A percentile compares a stretch with the other conserved stretches of the same genome.
Conservation (phyloP, 768 basidiomycete genomes). For the Guyanaporus albipodus region DNA sequence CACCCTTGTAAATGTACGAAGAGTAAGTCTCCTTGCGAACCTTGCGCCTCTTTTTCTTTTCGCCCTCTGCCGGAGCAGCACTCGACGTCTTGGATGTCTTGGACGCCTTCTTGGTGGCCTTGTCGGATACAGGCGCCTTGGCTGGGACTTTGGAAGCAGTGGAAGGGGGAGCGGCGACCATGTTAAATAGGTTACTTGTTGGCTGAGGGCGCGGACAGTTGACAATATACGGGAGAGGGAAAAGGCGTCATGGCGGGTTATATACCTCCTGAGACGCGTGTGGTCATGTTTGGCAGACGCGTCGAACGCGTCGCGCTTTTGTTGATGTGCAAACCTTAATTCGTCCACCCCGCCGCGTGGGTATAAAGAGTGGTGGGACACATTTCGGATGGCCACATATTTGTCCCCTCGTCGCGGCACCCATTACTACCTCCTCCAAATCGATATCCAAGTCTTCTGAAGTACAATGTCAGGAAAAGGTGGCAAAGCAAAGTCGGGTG, state of each 20-base stretch:
- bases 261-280: conserved; percentile 31
- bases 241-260: conserved; percentile 2
- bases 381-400: conserved; percentile 7
- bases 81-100: conserved; percentile 61
- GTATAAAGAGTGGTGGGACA: conserved; percentile 29
- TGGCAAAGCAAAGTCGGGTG: conserved; percentile 65
- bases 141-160: conserved; percentile 41
- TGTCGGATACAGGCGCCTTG: conserved; percentile 36
- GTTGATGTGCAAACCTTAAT: conserved; percentile 39
- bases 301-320: conserved; percentile 34
- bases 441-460: neutral
- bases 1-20: conserved; percentile 93
- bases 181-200: conserved; percentile 26
- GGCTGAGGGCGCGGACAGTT: conserved; percentile 3
- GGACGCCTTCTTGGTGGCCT: conserved; percentile 51
- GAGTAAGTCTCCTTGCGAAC: conserved; percentile 89
- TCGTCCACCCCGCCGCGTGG: conserved; percentile 5
- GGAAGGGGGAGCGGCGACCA: conserved; percentile 59
- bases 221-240: conserved; percentile 11
- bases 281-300: conserved; percentile 35
- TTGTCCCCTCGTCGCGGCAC: neutral
- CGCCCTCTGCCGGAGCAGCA: conserved; percentile 53
- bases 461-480: conserved; percentile 38
- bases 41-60: conserved; percentile 91
- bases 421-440: no score